Conservation (phyloP, 2,329 filamentous ascomycete genomes). For the Daldinia sp. region DNA sequence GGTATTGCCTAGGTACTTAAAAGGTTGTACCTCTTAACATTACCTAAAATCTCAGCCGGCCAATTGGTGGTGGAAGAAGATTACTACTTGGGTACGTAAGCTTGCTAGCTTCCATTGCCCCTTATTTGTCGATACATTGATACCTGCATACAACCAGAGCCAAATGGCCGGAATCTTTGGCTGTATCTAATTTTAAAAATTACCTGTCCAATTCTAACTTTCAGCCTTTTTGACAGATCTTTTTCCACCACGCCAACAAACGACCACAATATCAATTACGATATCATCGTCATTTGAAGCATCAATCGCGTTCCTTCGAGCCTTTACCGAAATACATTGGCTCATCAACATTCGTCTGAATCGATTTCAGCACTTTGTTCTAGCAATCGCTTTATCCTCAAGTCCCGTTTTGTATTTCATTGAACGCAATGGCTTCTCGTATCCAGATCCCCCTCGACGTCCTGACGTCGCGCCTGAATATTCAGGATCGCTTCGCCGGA, state of each 20-base stretch:
- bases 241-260: constrained; percentile 13
- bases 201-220: constrained; percentile 30
- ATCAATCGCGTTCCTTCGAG: constrained; percentile 5
- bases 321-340: constrained; percentile 5
- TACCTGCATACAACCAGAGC: too few relatives aligned
- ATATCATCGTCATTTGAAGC: background rate
- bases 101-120: constrained; percentile 33
- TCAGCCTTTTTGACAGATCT: constrained; percentile 29
- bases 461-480: constrained; percentile 88
- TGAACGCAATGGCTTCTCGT: constrained; percentile 71
- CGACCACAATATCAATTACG: constrained; percentile 9
- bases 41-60: constrained; percentile 27
- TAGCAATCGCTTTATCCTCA: background rate
- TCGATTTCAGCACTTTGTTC: background rate
- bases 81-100: constrained; percentile 24
- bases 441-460: constrained; percentile 93
- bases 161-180: constrained; percentile 8
- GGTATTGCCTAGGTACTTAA: constrained; percentile 1
- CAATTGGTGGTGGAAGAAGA: constrained; percentile 31
- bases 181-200: constrained; percentile 37
- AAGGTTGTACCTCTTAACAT: constrained; percentile 9
- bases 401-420: constrained; percentile 1
- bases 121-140: constrained; percentile 32
- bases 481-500: constrained; percentile 83
- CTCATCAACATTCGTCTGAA: background rate